A percentile compares a stretch with the other conserved stretches of the same genome.
Evolutionary conservation across 2,329 filamentous ascomycete species (phyloP).

Genomic region (Ophiocordyceps camponoti-leonardi): DNA sequence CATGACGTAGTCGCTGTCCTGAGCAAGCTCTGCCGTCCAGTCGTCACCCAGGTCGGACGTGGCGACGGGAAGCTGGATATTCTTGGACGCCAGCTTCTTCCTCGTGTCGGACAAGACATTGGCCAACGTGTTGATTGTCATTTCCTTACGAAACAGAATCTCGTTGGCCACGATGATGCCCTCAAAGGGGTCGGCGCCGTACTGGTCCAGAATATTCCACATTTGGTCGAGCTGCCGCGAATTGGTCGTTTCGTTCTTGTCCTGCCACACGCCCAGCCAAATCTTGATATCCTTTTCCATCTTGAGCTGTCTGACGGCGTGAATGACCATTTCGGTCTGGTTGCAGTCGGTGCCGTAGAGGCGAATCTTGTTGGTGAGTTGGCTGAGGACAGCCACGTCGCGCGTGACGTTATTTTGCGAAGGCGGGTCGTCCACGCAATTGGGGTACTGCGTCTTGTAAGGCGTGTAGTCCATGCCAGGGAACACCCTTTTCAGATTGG

Average conservation of each 20-base stretch:
- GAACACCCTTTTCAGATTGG: conserved; percentile 77
- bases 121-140: conserved; percentile 47
- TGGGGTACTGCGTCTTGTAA: conserved; percentile 76
- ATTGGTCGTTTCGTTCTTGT: conserved; percentile 69
- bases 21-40: conserved; percentile 56
- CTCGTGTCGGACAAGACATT: conserved; percentile 50
- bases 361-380: conserved; percentile 74
- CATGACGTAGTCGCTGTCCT: conserved; percentile 75
- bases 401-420: conserved; percentile 90
- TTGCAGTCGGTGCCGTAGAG: conserved; percentile 96
- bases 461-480: conserved; percentile 93
- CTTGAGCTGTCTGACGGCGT: conserved; percentile 59
- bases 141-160: conserved; percentile 59
- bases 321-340: conserved; percentile 84
- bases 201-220: conserved; percentile 62
- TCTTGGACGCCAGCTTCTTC: conserved; percentile 49
- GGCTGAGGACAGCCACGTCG: conserved; percentile 76
- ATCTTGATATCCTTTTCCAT: conserved; percentile 62
- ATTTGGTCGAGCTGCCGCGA: conserved; percentile 66
- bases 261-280: conserved; percentile 92
- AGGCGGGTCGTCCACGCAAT: conserved; percentile 58
- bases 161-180: conserved; percentile 72
- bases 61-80: conserved; percentile 58
- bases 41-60: conserved; percentile 82
- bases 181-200: conserved; percentile 54